Percentiles rank a stretch among this genome's conserved stretches.
Conservation (phyloP, 257 asterid species). For the Linderniella brevidens region DNA sequence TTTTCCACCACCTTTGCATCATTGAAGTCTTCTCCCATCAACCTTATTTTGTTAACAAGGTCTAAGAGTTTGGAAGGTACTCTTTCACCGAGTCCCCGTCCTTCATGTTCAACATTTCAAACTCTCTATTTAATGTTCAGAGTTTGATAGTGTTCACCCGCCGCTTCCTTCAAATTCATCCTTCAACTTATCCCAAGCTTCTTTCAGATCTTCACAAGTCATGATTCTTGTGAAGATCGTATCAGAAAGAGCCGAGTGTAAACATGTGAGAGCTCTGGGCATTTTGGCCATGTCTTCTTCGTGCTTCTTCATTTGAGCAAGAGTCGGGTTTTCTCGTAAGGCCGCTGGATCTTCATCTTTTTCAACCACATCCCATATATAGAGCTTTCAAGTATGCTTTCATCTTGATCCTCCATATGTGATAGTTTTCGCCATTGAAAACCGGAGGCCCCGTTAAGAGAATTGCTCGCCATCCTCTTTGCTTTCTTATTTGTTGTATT, state of each 20-base stretch:
- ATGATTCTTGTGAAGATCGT: neutral
- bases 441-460: neutral
- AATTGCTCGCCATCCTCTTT: neutral
- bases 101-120: neutral
- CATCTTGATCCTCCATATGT: neutral
- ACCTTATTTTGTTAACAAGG: neutral
- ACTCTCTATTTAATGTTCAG: neutral
- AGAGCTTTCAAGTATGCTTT: neutral
- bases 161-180: neutral
- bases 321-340: neutral
- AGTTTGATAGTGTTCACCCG: neutral
- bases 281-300: neutral
- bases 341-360: neutral
- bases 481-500: neutral
- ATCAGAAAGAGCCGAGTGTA: neutral
- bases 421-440: neutral
- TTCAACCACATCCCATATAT: neutral
- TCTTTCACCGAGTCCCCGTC: neutral
- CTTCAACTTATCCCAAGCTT: constrained; percentile 1
- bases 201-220: neutral
- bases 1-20: neutral
- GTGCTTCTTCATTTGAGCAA: neutral
- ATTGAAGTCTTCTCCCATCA: neutral
- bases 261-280: constrained; percentile 1
- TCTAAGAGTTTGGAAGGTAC: neutral